Evolutionary conservation across 352 stramenopile genomes (phyloP), one percentile per base, ranked within the genome.

Genomic region (Phytophthora colocasiae): DNA sequence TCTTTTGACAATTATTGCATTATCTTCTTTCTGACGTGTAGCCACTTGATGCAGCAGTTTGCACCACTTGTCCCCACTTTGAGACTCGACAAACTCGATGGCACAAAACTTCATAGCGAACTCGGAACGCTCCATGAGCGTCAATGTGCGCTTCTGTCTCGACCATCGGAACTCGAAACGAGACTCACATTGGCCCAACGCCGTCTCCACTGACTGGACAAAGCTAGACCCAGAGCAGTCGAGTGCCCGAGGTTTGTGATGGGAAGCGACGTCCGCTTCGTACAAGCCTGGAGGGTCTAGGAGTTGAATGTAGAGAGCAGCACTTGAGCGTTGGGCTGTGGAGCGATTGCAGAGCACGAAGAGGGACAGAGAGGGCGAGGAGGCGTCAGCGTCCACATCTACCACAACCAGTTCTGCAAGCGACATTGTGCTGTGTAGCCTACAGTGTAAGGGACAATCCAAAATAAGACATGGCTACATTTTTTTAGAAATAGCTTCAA

Each of bases 41-140:
- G 78, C 66, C 4, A 87, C 57, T 4, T 66, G 58, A 32, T 79
- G 78, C 43, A 87, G 32, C 27, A 87, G 4, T 14, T 69, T 22
- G 14, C 39, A 22, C 76, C 71, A 73, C 17, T 58, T 57, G 38
- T 46, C 34, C 12, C 29, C 27, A 45, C 51, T 50, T 31, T 45
- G n/a, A 19, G 43, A 66, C 50, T 14, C 63, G 26, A 19, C 14
- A 43, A 87, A 84, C 11, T 58, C 36, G 10, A 90, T 39, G 10
- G 45, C 55, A 38, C 76, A 67, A 52, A 86, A 90, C 46, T 86
- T 90, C 78, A 90, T 83, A 43, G 81, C 65, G 27, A 90, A 73
- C 14, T 55, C 54, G n/a, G 74, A 55, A 9, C 45, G 53, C 51
- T 88, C 81, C 74, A 87, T 79, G 26, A 90, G 58, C 62, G 81